These are phyloP conservation scores for Pyrenochaeta sp. DNA, from an alignment of 2,329 filamentous ascomycete genomes.

Conservation along the genomic window DNA sequence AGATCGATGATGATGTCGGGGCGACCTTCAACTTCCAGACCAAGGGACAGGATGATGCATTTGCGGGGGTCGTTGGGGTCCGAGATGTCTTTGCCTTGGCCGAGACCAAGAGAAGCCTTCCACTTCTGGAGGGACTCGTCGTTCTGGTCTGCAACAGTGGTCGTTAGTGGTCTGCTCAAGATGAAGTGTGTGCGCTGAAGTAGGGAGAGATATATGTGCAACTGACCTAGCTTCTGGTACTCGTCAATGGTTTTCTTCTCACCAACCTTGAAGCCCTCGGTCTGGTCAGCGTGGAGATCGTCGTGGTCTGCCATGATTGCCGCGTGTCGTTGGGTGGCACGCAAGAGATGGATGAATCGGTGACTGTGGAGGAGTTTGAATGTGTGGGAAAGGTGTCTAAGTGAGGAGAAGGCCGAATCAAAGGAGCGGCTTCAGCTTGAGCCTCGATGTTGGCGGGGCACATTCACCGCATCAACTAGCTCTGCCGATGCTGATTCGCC, in stretches of 20 bases:
- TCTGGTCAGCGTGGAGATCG: constrained; percentile 85
- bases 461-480: constrained; percentile 32
- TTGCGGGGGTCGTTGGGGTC: constrained; percentile 79
- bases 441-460: constrained; percentile 33
- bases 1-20: constrained; percentile 89
- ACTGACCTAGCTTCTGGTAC: constrained; percentile 91
- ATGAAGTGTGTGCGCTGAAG: background rate
- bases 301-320: constrained; percentile 60
- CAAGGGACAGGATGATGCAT: constrained; percentile 91
- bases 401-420: constrained; percentile 12
- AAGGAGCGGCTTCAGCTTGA: constrained; percentile 21
- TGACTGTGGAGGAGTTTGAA: constrained; percentile 5
- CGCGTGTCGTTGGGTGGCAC: constrained; percentile 8
- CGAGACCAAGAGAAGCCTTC: constrained; percentile 94
- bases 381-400: constrained; percentile 18
- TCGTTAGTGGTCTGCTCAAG: background rate
- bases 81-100: constrained; percentile 63
- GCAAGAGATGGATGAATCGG: constrained; percentile 1
- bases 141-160: constrained; percentile 64
- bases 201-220: constrained; percentile 3
- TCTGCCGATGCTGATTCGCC: constrained; percentile 15
- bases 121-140: constrained; percentile 97
- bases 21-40: constrained; percentile 85
- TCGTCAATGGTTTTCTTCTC: constrained; percentile 98
- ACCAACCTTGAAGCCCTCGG: constrained; percentile 96